A percentile compares a stretch with the other conserved stretches of the same genome.
phyloP scores from a whole-genome alignment of 768 basidiomycete species.

The Tubosaeta sp. region DNA sequence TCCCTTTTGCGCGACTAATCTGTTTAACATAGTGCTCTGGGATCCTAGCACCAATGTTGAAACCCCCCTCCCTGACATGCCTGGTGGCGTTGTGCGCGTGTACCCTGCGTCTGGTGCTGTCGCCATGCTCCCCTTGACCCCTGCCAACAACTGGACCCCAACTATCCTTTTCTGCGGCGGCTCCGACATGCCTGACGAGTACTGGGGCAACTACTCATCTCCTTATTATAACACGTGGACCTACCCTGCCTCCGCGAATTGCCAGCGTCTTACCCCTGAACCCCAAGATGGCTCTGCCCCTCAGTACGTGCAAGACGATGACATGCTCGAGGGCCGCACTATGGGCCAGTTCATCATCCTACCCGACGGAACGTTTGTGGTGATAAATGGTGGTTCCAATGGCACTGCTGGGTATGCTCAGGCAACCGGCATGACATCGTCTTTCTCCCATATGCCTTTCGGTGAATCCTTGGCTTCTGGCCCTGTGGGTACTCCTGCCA shows the following conservation, averaged over 20 bases:
- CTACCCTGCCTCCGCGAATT: constrained; percentile 66
- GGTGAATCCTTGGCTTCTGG: constrained; percentile 75
- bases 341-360: constrained; percentile 94
- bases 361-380: constrained; percentile 68
- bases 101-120: constrained; percentile 91
- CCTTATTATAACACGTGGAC: constrained; percentile 73
- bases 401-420: constrained; percentile 88
- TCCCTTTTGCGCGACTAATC: background rate
- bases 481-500: constrained; percentile 71
- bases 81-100: constrained; percentile 65
- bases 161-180: constrained; percentile 93
- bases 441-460: constrained; percentile 56
- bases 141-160: constrained; percentile 81
- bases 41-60: constrained; percentile 55
- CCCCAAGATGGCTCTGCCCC: constrained; percentile 62
- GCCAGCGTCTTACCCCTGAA: constrained; percentile 85
- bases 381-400: constrained; percentile 78
- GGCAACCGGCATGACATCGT: constrained; percentile 41
- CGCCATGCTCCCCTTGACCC: constrained; percentile 88
- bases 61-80: constrained; percentile 67
- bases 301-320: constrained; percentile 66
- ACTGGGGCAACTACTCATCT: constrained; percentile 75
- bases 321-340: constrained; percentile 69
- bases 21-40: constrained; percentile 38
- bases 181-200: constrained; percentile 64